Evolutionary conservation across 2,329 filamentous ascomycete genomes (phyloP), one percentile per base, ranked within the genome.

Genomic region (Talaromyces sp.): DNA sequence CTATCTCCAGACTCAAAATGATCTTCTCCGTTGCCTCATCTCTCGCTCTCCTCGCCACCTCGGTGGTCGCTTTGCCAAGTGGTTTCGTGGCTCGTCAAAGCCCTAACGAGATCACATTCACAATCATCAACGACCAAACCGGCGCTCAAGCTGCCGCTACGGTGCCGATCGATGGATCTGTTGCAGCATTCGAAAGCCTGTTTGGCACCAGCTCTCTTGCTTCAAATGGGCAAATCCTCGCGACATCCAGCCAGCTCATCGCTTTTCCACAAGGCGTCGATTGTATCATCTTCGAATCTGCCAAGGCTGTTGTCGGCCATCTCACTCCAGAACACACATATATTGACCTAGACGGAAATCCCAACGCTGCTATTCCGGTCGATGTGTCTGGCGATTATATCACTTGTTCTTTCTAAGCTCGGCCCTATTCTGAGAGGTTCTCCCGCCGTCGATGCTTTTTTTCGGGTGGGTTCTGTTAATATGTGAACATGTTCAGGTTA

Each of bases 1-100:
- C 21, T 16, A 57, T 40, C 8, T 23, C 7, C 28, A 21, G 16
- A 28, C 3, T 54, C 55, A 59, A 63, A 40, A 63, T 63, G 61
- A 63, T 58, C 54, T 59, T 46, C 21, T 58, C 44, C 28, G 25
- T 54, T 12, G 7, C 44, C 35, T 44, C 33, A n/a, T 58, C 61
- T 37, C 52, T 58, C 35, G 55, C 55, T 33, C 44, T 63, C 55
- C 44, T 63, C 3, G 61, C 55, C 46, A 54, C 61, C 55, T 59
- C 40, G 18, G 61, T 18, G 16, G 55, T 16, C 4, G 61, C 55
- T n/a, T 11, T 59, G 44, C 61, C 61, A 28, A 57, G 39, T 25
- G n/a, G 28, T 35, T 42, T 39, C 6, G 40, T 35, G 16, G 42
- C 61, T 59, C 61, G 61, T 4, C 50, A 39, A 28, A 52, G 9